Base-by-base conservation (phyloP, 257 asterid genomes). In the Nicotiana tabacum region DNA sequence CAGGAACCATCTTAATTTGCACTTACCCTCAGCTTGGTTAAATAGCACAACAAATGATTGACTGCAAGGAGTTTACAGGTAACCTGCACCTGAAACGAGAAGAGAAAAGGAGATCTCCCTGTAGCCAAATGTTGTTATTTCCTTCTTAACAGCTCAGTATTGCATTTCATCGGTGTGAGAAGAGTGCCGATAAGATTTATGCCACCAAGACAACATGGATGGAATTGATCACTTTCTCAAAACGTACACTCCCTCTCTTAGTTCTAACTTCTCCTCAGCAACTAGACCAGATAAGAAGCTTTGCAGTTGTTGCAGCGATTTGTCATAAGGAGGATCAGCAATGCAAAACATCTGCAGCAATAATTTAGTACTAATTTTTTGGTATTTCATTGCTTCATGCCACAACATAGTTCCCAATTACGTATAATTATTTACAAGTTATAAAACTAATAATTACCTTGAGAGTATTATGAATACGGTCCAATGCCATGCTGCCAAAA, bases 401-500 rank as follows among this genome's bases (percentile, higher is more conserved):
- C 32, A 80, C 27, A 21, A 27, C 68, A 46, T 62, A 15, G 61
- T 70, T n/a, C 43, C 27, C 30, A 56, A 9, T 4, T 32, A 5
- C 43, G 43, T 35, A 24, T 46, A 43, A 55, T 68, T 32, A 32
- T 27, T 24, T 30, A 27, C 7, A 2, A 78, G 64, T 30, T 30
- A 39, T 24, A 35, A 80, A 58, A 35, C 55, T n/a, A n/a, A 35
- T 69, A 21, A 21, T 83, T 90, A 94, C 99, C 98, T 94, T 96
- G 88, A 96, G 98, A 15, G 97, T 94, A 61, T 96, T 96, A 87
- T 96, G 99, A 79, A 96, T 94, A 72, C 99, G 93, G 66, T 96
- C 99, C 93, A 96, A 84, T 0, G 99, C 93, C 99, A 96, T 94
- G 92, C 96, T 94, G 83, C 98, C 99, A 21, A 94, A 94, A 89